phyloP scores from a whole-genome alignment of 768 basidiomycete species.

The Cystofilobasidium bisporidii region DNA sequence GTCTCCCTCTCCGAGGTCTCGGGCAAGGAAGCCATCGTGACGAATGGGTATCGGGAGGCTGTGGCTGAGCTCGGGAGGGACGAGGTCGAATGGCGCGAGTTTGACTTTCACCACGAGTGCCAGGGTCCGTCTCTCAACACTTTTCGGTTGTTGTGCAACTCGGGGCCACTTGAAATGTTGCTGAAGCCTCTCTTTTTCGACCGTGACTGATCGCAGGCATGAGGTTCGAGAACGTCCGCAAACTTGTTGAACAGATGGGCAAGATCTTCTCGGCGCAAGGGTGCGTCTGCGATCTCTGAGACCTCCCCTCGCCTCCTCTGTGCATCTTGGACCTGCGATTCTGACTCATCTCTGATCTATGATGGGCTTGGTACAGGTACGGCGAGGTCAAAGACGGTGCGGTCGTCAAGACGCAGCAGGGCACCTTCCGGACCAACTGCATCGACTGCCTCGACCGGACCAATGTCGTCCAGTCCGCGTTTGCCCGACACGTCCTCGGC shows the following conservation, averaged over 20 bases:
- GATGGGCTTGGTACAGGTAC: too few species aligned
- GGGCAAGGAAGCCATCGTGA: conserved; percentile 76
- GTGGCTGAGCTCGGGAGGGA: conserved; percentile 46
- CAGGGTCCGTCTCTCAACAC: background rate
- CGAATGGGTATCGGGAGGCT: conserved; percentile 64
- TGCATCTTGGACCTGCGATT: background rate
- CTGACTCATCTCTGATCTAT: too few species aligned
- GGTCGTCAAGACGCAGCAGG: conserved; percentile 69
- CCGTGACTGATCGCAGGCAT: conserved; percentile 28
- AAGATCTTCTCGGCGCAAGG: conserved; percentile 71
- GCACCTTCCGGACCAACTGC: conserved; percentile 66
- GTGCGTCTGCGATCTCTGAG: too few species aligned
- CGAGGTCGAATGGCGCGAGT: conserved; percentile 43
- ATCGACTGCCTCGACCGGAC: conserved; percentile 93
- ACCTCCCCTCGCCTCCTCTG: background rate
- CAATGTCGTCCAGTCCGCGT: conserved; percentile 68
- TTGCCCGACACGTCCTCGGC: conserved; percentile 67
- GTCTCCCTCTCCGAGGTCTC: conserved; percentile 84
- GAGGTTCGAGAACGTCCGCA: conserved; percentile 79
- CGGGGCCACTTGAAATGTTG: background rate
- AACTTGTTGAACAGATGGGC: conserved; percentile 60
- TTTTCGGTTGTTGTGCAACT: too few species aligned
- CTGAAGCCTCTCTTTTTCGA: conserved; percentile 22
- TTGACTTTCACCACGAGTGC: conserved; percentile 89
- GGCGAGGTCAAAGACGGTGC: conserved; percentile 67